These are phyloP conservation scores for Zancudomyces culisetae DNA, from an alignment of 371 early-diverging fungal species.

Conservation along the genomic window DNA sequence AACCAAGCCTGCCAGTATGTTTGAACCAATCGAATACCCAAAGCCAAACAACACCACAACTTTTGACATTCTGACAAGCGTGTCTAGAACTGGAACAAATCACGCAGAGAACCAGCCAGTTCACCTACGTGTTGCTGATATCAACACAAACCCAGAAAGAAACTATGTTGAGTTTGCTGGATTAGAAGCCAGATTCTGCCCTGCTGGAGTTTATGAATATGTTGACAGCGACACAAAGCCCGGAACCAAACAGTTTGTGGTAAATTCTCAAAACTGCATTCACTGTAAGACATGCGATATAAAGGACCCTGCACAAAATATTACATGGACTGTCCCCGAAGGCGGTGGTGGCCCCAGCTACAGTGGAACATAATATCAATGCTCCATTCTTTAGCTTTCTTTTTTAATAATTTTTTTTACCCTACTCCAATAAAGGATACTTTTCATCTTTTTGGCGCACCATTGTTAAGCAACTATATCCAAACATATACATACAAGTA, in stretches of 20 bases:
- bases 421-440: too few species aligned
- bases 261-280: constrained; percentile 94
- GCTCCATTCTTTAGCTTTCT: too few species aligned
- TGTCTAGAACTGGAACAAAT: constrained; percentile 84
- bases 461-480: too few species aligned
- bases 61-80: constrained; percentile 83
- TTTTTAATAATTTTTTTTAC: too few species aligned
- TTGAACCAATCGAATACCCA: constrained; percentile 85
- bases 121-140: constrained; percentile 62
- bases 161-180: constrained; percentile 82
- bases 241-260: constrained; percentile 83
- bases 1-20: constrained; percentile 45
- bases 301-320: constrained; percentile 96
- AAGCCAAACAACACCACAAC: constrained; percentile 91
- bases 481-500: too few species aligned
- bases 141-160: constrained; percentile 49
- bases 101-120: constrained; percentile 93
- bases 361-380: constrained; percentile 31
- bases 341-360: constrained; percentile 86
- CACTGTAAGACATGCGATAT: constrained; percentile 99
- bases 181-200: constrained; percentile 93
- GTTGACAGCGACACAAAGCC: constrained; percentile 77
- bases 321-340: constrained; percentile 97
- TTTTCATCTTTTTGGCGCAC: too few species aligned
- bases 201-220: constrained; percentile 97